Evolutionary conservation across 371 early-diverging fungal genomes (phyloP).

Genomic region (Circinella umbellata): DNA sequence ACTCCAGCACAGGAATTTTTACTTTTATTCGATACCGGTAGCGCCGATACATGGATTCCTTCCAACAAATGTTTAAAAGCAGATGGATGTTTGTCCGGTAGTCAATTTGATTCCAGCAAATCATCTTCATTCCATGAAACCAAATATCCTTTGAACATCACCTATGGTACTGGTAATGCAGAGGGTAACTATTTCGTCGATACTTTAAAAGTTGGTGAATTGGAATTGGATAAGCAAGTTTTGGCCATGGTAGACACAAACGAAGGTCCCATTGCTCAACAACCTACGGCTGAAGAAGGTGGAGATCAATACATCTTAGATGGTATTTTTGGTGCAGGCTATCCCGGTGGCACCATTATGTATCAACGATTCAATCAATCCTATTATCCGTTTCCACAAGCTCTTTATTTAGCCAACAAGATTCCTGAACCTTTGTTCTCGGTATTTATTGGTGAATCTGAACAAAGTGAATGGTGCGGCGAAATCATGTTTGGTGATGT

Average conservation of each 20-base stretch:
- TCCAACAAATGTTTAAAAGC: conserved; percentile 37
- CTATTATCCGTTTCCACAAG: conserved; percentile 26
- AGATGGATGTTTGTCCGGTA: conserved; percentile 24
- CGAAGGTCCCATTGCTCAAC: conserved; percentile 23
- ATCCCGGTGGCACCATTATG: conserved; percentile 23
- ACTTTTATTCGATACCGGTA: conserved; percentile 74
- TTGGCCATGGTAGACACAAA: conserved; percentile 24
- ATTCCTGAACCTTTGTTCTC: conserved; percentile 32
- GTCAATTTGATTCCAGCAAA: conserved; percentile 18
- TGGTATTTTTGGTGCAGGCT: conserved; percentile 35
- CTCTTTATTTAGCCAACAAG: conserved; percentile 22
- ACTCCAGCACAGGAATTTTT: conserved; percentile 67
- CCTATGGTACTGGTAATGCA: conserved; percentile 25
- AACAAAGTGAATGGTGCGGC: conserved; percentile 32
- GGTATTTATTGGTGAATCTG: conserved; percentile 25
- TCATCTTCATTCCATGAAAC: conserved; percentile 24
- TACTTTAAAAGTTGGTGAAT: conserved; percentile 19
- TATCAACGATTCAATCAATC: conserved; percentile 15
- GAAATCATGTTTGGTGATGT: conserved; percentile 55
- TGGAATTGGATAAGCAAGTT: conserved; percentile 20
- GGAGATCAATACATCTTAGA: conserved; percentile 20
- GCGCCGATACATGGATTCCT: conserved; percentile 64
- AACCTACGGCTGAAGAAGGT: conserved; percentile 12
- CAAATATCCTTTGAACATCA: conserved; percentile 20
- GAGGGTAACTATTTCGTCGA: conserved; percentile 28